phyloP scores from a whole-genome alignment of 371 early-diverging fungal genomes.

The Actinomucor elegans region DNA sequence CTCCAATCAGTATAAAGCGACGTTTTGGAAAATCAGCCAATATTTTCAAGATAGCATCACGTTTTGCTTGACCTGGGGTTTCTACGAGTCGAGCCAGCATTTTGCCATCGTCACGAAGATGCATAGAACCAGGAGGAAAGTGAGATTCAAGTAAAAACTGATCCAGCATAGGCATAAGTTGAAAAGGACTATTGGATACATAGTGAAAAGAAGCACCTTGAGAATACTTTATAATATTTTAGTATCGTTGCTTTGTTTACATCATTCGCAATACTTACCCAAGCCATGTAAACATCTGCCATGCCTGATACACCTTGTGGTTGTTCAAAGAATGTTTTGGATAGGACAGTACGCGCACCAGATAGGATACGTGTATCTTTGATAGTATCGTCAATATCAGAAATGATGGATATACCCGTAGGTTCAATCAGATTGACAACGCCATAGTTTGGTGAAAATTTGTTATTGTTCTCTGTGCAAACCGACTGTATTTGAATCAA shows the following conservation, averaged over 20 bases:
- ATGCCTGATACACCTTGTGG: slow-evolving; percentile 66
- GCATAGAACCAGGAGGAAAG: slow-evolving; percentile 84
- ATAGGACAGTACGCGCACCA: slow-evolving; percentile 66
- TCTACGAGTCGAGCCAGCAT: slow-evolving; percentile 42
- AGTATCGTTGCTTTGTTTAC: neutral
- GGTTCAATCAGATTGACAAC: slow-evolving; percentile 56
- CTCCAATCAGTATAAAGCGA: slow-evolving; percentile 86
- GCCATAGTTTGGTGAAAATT: slow-evolving; percentile 32
- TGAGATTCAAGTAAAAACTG: slow-evolving; percentile 63
- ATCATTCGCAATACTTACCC: slow-evolving; percentile 40
- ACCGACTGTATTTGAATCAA: slow-evolving; percentile 25
- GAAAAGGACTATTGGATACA: slow-evolving; percentile 90
- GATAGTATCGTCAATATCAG: slow-evolving; percentile 88
- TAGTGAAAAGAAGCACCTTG: slow-evolving; percentile 83
- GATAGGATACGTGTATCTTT: slow-evolving; percentile 75
- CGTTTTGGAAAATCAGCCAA: slow-evolving; percentile 75
- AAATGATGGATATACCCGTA: slow-evolving; percentile 76
- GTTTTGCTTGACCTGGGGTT: slow-evolving; percentile 50
- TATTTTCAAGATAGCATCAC: slow-evolving; percentile 57
- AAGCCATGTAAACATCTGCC: slow-evolving; percentile 65
- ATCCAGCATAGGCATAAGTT: slow-evolving; percentile 75
- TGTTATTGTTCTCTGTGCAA: slow-evolving; percentile 3
- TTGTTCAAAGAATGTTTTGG: slow-evolving; percentile 71
- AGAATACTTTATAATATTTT: slow-evolving; percentile 34
- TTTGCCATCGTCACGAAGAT: slow-evolving; percentile 65